Evolutionary conservation across 345 rosid genomes (phyloP), one percentile per base, ranked within the genome.

Genomic region (Ailanthus altissimus): DNA sequence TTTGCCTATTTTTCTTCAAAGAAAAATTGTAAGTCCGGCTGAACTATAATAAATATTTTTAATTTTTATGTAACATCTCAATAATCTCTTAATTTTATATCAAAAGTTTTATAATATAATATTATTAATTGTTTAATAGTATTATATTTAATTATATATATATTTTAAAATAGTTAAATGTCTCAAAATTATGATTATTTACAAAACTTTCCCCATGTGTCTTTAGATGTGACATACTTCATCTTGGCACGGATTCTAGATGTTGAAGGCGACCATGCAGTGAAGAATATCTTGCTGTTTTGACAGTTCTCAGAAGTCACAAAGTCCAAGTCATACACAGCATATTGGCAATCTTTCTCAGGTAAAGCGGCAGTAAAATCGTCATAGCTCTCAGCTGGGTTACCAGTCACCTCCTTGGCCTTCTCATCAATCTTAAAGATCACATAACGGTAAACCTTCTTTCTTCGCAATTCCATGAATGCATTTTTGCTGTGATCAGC

Each of bases 201-300:
- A n/a, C n/a, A n/a, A n/a, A n/a, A n/a, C n/a, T n/a, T n/a, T n/a
- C n/a, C n/a, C n/a, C n/a, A n/a, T n/a, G n/a, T 81, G 67, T 89
- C 91, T 77, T 92, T 90, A 0, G 94, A 92, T 4, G 97, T 86
- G 0, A 94, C 92, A 23, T 92, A 90, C 25, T 89, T 86, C 93
- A 92, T 85, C 89, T 90, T 92, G 43, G 97, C 80, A 20, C 94
- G 90, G 68, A 90, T 87, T 13, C 84, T 81, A 45, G 97, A 92
- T 6, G 90, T 80, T 7, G 89, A 77, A 42, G 97, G 97, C 72
- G 93, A 89, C 94, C 97, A 92, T 59, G 97, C 90, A 57, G 89
- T 80, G 84, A 90, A 92, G 88, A 92, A 92, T 77, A 92, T 92
- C 79, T 92, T 90, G 90, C 94, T 90, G 85, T 90, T 92, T 70